These are phyloP conservation scores for Larix kaempferi DNA, from an alignment of 75 land plant genomes.

Conservation along the genomic window DNA sequence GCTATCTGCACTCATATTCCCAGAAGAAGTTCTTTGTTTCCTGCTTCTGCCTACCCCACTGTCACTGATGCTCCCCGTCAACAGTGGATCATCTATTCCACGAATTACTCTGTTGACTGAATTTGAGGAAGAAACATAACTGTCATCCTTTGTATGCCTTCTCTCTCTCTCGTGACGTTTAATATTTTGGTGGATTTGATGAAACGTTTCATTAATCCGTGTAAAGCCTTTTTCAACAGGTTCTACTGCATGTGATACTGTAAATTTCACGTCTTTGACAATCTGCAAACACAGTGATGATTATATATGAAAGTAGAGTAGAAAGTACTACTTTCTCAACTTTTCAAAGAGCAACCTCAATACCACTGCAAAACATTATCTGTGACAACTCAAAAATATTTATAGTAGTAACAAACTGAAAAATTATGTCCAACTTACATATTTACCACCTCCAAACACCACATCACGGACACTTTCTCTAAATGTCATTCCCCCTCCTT, in stretches of 20 bases:
- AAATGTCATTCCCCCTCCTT: slow-evolving; percentile 59
- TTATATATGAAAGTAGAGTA: slow-evolving; percentile 2
- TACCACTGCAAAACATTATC: neutral
- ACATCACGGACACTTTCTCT: slow-evolving; percentile 85
- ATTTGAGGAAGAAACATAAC: slow-evolving; percentile 38
- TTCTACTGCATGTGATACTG: slow-evolving; percentile 79
- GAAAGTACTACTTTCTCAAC: neutral
- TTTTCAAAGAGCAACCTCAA: neutral
- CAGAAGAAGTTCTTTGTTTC: slow-evolving; percentile 49
- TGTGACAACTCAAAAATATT: neutral
- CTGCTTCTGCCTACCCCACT: slow-evolving; percentile 50
- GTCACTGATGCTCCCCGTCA: slow-evolving; percentile 86
- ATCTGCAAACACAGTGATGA: slow-evolving; percentile 36
- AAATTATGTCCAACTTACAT: slow-evolving; percentile 43
- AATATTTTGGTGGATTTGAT: slow-evolving; percentile 64
- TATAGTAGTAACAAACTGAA: neutral
- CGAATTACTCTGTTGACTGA: slow-evolving; percentile 48
- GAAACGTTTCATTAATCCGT: slow-evolving; percentile 67
- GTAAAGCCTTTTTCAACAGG: slow-evolving; percentile 89
- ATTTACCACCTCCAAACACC: slow-evolving; percentile 82
- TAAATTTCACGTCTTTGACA: slow-evolving; percentile 84
- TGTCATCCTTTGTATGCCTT: slow-evolving; percentile 68
- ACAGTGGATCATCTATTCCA: slow-evolving; percentile 95
- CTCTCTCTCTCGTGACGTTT: slow-evolving; percentile 47
- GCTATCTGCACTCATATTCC: slow-evolving; percentile 74